phyloP scores from a whole-genome alignment of 78 protist genomes.

The Dictyostelium intermedium region DNA sequence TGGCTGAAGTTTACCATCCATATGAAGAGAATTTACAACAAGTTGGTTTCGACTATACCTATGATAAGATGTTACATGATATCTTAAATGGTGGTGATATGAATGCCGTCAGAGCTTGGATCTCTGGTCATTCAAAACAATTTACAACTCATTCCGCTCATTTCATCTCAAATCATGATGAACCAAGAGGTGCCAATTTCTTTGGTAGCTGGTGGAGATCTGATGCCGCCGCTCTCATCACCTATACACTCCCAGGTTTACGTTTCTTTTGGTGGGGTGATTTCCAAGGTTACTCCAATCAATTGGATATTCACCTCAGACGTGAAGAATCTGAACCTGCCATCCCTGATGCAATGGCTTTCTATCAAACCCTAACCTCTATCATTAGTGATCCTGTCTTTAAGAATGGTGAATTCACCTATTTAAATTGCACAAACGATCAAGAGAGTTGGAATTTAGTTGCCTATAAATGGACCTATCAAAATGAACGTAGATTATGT shows the following conservation, averaged over 20 bases:
- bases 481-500: conserved; percentile 80
- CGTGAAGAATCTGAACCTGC: conserved; percentile 80
- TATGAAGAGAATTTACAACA: conserved; percentile 69
- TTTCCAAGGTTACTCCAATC: conserved; percentile 81
- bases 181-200: conserved; percentile 80
- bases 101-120: conserved; percentile 65
- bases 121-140: conserved; percentile 18
- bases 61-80: conserved; percentile 91
- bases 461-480: conserved; percentile 84
- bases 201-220: conserved; percentile 86
- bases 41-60: conserved; percentile 92
- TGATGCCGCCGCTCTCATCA: conserved; percentile 88
- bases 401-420: conserved; percentile 75
- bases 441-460: conserved; percentile 52
- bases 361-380: conserved; percentile 78
- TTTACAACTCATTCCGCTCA: conserved; percentile 63
- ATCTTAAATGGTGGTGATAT: conserved; percentile 67
- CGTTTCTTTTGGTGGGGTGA: conserved; percentile 83
- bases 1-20: conserved; percentile 89
- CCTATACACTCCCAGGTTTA: conserved; percentile 90
- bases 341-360: background rate
- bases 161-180: conserved; percentile 91
- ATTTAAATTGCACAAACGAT: conserved; percentile 1
- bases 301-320: conserved; percentile 88
- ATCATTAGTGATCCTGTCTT: conserved; percentile 84